Conservation (phyloP, 2,329 filamentous ascomycete genomes). For the Penicillium sp. region DNA sequence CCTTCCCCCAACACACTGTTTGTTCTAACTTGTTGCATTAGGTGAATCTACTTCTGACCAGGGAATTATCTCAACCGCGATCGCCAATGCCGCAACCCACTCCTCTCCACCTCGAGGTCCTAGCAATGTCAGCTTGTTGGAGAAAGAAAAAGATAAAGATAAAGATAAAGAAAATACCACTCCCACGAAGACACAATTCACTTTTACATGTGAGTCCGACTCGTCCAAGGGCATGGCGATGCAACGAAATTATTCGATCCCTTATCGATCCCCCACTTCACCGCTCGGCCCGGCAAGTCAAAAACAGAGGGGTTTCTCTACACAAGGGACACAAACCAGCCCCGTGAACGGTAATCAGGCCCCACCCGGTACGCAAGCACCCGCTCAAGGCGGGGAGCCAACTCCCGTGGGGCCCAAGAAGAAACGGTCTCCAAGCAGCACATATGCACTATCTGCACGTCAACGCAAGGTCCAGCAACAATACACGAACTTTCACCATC, state of each 20-base stretch:
- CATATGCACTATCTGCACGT: conserved; percentile 71
- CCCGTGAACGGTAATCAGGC: conserved; percentile 36
- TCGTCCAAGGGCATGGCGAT: conserved; percentile 75
- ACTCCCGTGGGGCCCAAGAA: conserved; percentile 59
- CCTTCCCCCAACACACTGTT: background rate
- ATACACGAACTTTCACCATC: conserved; percentile 72
- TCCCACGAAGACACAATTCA: conserved; percentile 83
- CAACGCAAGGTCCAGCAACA: conserved; percentile 75
- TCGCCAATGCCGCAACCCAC: conserved; percentile 78
- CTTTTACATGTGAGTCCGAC: conserved; percentile 91
- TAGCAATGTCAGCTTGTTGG: conserved; percentile 75
- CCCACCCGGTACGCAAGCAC: conserved; percentile 24
- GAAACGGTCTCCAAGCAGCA: conserved; percentile 64
- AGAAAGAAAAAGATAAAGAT: conserved; percentile 71
- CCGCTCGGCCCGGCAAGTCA: conserved; percentile 35
- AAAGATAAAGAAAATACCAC: conserved; percentile 65
- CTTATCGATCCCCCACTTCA: conserved; percentile 35
- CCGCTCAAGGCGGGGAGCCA: conserved; percentile 44
- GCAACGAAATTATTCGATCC: conserved; percentile 55
- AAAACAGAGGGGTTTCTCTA: conserved; percentile 44
- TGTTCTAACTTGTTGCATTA: conserved; percentile 17
- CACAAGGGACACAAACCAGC: conserved; percentile 57
- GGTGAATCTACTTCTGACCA: conserved; percentile 51
- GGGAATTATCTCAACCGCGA: conserved; percentile 89
- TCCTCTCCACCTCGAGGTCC: conserved; percentile 61